Evolutionary conservation across 441 rosid species (phyloP), one percentile per base, ranked within the genome.

Genomic region (Pelargonium australe): DNA sequence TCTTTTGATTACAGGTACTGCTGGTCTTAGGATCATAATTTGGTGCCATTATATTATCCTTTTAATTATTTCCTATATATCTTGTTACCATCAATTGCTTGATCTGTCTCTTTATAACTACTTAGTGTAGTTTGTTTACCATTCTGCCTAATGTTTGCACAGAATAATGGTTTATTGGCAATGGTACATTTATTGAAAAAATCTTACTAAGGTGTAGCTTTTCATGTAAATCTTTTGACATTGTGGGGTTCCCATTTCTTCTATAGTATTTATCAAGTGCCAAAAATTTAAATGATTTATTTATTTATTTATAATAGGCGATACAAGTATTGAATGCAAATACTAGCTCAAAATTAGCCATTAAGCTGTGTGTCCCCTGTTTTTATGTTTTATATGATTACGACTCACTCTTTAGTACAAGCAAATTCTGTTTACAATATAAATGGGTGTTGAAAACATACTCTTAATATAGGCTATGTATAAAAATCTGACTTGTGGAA

Each of bases 1-100:
- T 86, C 91, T 95, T 70, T 79, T 95, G 83, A 95, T 95, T 73
- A 95, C 98, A 85, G 99, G 99, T 95, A 80, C 51, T 20, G 72
- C 47, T 78, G 69, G 67, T 31, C 64, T 69, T 66, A 65, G 68
- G 64, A 37, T 72, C 68, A 51, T 20, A 51, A 19, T 67, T 74
- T n/a, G 11, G 65, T 1, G 31, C 61, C 34, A 19, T 63, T 1
- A 13, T 5, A 25, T 58, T 68, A 40, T 16, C 19, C 69, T 40
- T 17, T 20, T 68, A 16, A 41, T 20, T 69, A 3, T 11, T 67
- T 13, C 37, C 8, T 60, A 31, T 13, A 57, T 20, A 60, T 60
- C 23, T 20, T 60, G 63, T 62, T 62, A 62, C 41, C 41, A 12
- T 62, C 12, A 62, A 23, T 34, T 62, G 64, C 64, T 62, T 62